Evolutionary conservation across 1,284 basidiomycete genomes (phyloP).

Genomic region (Ganoderma meredithae): DNA sequence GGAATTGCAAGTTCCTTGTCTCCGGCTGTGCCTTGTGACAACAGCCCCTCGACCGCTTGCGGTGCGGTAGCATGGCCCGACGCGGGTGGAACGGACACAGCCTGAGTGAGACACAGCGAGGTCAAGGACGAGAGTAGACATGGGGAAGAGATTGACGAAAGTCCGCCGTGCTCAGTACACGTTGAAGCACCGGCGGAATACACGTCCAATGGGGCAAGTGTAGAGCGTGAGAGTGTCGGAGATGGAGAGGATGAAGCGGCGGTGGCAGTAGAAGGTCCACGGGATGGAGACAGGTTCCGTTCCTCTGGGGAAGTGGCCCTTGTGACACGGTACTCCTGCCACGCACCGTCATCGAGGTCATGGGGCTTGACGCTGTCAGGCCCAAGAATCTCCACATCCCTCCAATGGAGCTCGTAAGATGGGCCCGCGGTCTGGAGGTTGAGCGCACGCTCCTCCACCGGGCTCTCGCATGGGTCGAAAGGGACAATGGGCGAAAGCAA

Average conservation of each 20-base stretch:
- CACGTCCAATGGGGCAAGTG: slow-evolving; percentile 31
- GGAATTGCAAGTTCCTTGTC: slow-evolving; percentile 52
- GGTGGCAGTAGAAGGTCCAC: slow-evolving; percentile 27
- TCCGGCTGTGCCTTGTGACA: slow-evolving; percentile 5
- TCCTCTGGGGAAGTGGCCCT: slow-evolving; percentile 29
- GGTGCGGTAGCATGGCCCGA: slow-evolving; percentile 13
- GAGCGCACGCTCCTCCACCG: slow-evolving; percentile 27
- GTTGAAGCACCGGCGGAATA: slow-evolving; percentile 17
- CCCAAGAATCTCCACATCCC: slow-evolving; percentile 56
- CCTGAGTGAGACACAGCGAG: slow-evolving; percentile 31
- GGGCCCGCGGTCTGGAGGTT: slow-evolving; percentile 23
- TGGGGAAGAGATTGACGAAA: slow-evolving; percentile 33
- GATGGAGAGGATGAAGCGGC: slow-evolving; percentile 29
- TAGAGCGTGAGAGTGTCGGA: slow-evolving; percentile 27
- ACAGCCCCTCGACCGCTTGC: slow-evolving; percentile 3
- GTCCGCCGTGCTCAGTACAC: slow-evolving; percentile 18
- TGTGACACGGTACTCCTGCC: slow-evolving; percentile 39
- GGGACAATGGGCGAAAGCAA: slow-evolving; percentile 29
- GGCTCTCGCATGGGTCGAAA: slow-evolving; percentile 32
- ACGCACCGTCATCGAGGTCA: slow-evolving; percentile 53
- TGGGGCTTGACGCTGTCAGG: slow-evolving; percentile 54
- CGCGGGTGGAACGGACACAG: slow-evolving; percentile 15
- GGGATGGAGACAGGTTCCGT: slow-evolving; percentile 23
- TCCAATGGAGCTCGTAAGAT: slow-evolving; percentile 47
- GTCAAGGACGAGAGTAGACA: slow-evolving; percentile 35